phyloP scores from a whole-genome alignment of 2,329 filamentous ascomycete species.

The Alternaria metachromatica region DNA sequence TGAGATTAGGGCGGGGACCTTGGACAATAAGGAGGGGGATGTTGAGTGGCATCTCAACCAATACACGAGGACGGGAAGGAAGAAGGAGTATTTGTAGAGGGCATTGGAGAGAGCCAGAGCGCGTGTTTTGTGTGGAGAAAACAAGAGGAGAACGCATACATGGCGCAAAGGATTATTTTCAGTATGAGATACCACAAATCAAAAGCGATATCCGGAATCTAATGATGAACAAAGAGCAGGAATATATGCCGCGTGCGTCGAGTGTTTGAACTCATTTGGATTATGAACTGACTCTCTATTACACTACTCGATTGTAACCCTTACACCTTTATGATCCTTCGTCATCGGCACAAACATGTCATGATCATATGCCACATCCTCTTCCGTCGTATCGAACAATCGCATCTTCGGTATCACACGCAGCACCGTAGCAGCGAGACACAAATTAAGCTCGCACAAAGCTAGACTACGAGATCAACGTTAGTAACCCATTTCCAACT shows the following conservation, averaged over 20 bases:
- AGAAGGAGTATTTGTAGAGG: constrained; percentile 86
- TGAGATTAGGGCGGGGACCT: constrained; percentile 87
- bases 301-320: constrained; percentile 19
- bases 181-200: not conserved
- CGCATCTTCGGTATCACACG: constrained; percentile 35
- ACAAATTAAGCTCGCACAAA: constrained; percentile 29
- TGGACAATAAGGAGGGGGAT: constrained; percentile 95
- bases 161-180: not conserved
- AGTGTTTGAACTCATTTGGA: not conserved
- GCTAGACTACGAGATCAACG: constrained; percentile 21
- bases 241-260: fast-evolving
- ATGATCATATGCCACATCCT: constrained; percentile 31
- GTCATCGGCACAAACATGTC: constrained; percentile 39
- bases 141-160: not conserved
- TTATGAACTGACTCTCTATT: fast-evolving
- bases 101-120: not conserved
- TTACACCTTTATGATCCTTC: constrained; percentile 30
- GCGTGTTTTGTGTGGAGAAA: not conserved
- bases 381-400: constrained; percentile 26
- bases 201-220: not conserved
- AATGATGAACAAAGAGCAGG: not conserved
- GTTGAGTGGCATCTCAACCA: constrained; percentile 96
- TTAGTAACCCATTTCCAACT: not conserved
- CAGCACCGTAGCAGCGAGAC: constrained; percentile 27
- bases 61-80: constrained; percentile 89